Percentiles rank a stretch among this genome's conserved stretches.
These are phyloP conservation scores for Mimosa bimucronata DNA, from an alignment of 306 rosid species.

Conservation along the genomic window DNA sequence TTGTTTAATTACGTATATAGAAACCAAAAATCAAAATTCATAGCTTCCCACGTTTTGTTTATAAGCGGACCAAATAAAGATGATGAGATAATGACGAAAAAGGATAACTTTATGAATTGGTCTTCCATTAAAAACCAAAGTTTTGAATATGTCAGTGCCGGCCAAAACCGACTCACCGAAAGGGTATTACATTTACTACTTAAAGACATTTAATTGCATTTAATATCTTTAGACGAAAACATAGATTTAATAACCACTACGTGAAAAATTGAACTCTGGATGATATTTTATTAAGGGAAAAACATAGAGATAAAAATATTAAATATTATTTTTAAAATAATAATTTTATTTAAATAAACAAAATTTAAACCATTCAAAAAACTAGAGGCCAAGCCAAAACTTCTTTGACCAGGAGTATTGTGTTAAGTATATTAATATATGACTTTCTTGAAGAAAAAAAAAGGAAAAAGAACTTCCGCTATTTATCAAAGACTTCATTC, in stretches of 20 bases:
- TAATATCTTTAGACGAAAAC: too few species aligned
- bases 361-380: too few species aligned
- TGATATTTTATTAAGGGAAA: too few species aligned
- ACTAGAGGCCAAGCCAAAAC: too few species aligned
- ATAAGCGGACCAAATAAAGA: neutral
- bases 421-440: neutral
- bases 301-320: too few species aligned
- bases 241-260: too few species aligned
- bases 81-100: neutral
- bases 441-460: neutral
- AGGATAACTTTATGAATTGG: neutral
- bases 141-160: neutral
- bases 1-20: neutral
- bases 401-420: too few species aligned
- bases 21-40: neutral
- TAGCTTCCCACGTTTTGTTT: neutral
- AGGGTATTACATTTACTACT: neutral
- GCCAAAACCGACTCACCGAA: conserved; percentile 17
- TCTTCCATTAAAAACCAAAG: neutral
- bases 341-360: too few species aligned
- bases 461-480: neutral
- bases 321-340: too few species aligned
- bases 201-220: neutral
- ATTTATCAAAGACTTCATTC: neutral
- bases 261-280: too few species aligned